Evolutionary conservation across 2,329 filamentous ascomycete species (phyloP).

Genomic region (Furcasterigmium sp.): DNA sequence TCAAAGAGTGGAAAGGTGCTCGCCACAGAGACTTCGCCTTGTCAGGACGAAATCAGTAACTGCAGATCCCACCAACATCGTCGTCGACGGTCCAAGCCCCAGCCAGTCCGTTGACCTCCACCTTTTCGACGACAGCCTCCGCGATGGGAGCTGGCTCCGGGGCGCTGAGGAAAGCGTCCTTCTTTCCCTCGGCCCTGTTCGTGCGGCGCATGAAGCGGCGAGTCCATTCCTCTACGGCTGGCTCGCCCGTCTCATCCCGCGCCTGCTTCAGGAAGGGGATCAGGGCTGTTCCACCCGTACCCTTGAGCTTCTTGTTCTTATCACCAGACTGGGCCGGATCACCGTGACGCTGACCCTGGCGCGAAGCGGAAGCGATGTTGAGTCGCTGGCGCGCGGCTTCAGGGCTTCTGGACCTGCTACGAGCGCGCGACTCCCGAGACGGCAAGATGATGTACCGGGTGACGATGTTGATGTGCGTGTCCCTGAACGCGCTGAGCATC

Average conservation of each 20-base stretch:
- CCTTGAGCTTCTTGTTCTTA: conserved; percentile 61
- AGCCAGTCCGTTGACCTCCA: conserved; percentile 62
- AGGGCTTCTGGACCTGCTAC: conserved; percentile 55
- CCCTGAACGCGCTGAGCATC: conserved; percentile 65
- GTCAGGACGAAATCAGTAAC: conserved; percentile 31
- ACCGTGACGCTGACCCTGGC: conserved; percentile 19
- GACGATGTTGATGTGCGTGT: conserved; percentile 95
- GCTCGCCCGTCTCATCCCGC: conserved; percentile 90
- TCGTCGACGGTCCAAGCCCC: conserved; percentile 89
- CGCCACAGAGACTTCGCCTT: not conserved
- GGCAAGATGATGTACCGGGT: conserved; percentile 93
- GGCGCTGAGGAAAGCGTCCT: conserved; percentile 55
- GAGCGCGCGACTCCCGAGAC: conserved; percentile 66
- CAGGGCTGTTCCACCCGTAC: conserved; percentile 87
- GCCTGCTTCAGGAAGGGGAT: conserved; percentile 97
- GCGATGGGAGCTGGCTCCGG: conserved; percentile 36
- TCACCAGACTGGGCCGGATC: conserved; percentile 5
- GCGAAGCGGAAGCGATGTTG: conserved; percentile 60
- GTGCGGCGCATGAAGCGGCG: conserved; percentile 51
- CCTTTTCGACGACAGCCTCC: conserved; percentile 36
- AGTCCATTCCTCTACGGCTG: conserved; percentile 67
- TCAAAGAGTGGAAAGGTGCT: not conserved
- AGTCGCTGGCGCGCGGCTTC: conserved; percentile 42
- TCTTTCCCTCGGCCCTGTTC: conserved; percentile 41
- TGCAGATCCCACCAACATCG: conserved; percentile 60